A percentile compares a stretch with the other conserved stretches of the same genome.
phyloP scores from a whole-genome alignment of 441 rosid species.

The Erysimum cheiri region DNA sequence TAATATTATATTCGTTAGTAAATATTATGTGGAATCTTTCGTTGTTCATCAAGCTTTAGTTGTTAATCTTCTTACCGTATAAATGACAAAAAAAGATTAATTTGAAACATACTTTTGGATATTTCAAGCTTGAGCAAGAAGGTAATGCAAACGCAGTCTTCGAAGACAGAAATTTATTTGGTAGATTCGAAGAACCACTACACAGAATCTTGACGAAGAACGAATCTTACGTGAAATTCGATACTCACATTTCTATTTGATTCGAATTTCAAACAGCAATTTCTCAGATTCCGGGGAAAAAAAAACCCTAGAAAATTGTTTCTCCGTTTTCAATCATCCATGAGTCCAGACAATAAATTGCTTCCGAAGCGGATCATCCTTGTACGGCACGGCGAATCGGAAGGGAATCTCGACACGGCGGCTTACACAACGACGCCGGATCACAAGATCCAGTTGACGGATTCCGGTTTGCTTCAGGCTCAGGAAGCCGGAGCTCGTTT shows the following conservation, averaged over 20 bases:
- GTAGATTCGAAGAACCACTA: not conserved
- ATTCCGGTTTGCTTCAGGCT: constrained; percentile 64
- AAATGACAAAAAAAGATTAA: not conserved
- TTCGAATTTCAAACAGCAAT: not conserved
- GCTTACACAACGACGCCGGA: constrained; percentile 88
- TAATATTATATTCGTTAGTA: not conserved
- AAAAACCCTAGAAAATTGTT: constrained; percentile 5
- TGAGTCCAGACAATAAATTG: constrained; percentile 40
- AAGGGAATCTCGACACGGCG: constrained; percentile 79
- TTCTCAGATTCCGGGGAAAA: constrained; percentile 22
- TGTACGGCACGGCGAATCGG: constrained; percentile 94
- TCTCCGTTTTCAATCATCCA: constrained; percentile 30
- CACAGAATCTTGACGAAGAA: not conserved
- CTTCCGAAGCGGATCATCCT: constrained; percentile 89
- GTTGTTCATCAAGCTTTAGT: not conserved
- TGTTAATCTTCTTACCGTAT: not conserved
- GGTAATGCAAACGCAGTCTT: constrained; percentile 32
- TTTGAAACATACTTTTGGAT: not conserved
- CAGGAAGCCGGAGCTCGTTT: constrained; percentile 61
- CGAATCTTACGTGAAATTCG: not conserved
- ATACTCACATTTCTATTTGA: constrained; percentile 15
- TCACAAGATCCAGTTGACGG: constrained; percentile 80
- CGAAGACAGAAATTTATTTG: too few relatives aligned
- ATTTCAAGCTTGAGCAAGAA: constrained; percentile 46
- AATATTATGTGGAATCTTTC: constrained; percentile 21